Evolutionary conservation across 2,329 filamentous ascomycete genomes (phyloP), one percentile per base, ranked within the genome.

Genomic region (Xylaria sp.): DNA sequence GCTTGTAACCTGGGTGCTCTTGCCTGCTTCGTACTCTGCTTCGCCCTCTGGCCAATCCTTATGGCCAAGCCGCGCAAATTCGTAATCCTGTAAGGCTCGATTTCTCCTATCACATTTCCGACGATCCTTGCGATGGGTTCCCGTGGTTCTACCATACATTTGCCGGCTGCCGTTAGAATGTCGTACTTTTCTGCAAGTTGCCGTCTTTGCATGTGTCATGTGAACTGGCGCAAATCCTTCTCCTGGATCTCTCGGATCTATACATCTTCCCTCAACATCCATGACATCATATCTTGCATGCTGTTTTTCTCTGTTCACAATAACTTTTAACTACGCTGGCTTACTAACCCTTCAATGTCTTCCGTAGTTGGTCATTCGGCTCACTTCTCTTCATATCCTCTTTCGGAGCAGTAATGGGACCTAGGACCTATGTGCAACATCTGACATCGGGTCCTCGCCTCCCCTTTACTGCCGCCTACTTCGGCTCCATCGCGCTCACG

Each of bases 381-480:
- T 98, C 95, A 58, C 79, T 92, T 58, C 87, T 99, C 74, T 98
- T 98, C 85, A 87, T 98, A 76, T 88, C 90, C 75, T 97, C 94
- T 75, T 99, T 96, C 88, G 94, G 94, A 32, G 93, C 95, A 74
- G 88, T 98, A 83, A 97, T 98, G 93, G 96, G 96, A 65, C 94
- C 93, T 44, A 86, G 90, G 83, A 87, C 90, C 75, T 99, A 98
- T 81, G 81, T 90, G 70, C 90, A 90, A 76, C 96, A 99, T 82
- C 88, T 98, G 73, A 83, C 94, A 66, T 98, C 95, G 66, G 89
- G 91, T 63, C 87, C 94, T 76, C 90, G 96, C 75, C 84, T 98
- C 71, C 96, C 96, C 3, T 98, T 98, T 80, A 98, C 95, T 37
- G 92, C 91, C 54, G 92, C 94, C 70, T 98, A 98, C 85, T 97